A percentile compares a stretch with the other conserved stretches of the same genome.
phyloP scores from a whole-genome alignment of 148 eudicot genomes.

The Euryodendron excelsum region DNA sequence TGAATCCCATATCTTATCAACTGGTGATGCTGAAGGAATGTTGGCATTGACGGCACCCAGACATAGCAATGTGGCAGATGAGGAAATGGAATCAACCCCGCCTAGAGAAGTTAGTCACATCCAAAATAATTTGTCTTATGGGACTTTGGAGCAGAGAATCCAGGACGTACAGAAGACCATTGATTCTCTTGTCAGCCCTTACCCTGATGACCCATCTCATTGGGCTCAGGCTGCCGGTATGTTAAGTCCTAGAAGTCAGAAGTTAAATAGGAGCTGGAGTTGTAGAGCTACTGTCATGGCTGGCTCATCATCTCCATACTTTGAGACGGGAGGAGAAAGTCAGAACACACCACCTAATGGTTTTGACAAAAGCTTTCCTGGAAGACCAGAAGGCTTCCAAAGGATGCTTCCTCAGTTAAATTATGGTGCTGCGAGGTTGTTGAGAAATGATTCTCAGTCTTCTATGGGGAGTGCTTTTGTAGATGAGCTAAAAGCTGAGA shows the following conservation, averaged over 20 bases:
- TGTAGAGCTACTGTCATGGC: slow-evolving; percentile 38
- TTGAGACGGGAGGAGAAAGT: slow-evolving; percentile 36
- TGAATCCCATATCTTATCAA: slow-evolving; percentile 28
- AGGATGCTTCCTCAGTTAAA: slow-evolving; percentile 46
- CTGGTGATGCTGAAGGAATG: slow-evolving; percentile 33
- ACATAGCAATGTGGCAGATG: slow-evolving; percentile 26
- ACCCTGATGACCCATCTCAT: slow-evolving; percentile 39
- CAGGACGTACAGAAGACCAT: slow-evolving; percentile 57
- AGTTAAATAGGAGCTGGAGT: slow-evolving; percentile 47
- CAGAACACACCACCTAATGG: slow-evolving; percentile 76
- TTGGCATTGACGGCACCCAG: slow-evolving; percentile 19
- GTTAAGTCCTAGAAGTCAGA: slow-evolving; percentile 42
- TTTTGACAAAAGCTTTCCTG: slow-evolving; percentile 51
- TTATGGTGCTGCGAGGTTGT: slow-evolving; percentile 51
- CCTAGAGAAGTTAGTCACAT: slow-evolving; percentile 28
- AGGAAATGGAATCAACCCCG: slow-evolving; percentile 20
- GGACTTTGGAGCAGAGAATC: slow-evolving; percentile 48
- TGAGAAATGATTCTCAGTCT: slow-evolving; percentile 67
- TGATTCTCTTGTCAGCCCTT: slow-evolving; percentile 46
- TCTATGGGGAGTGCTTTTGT: slow-evolving; percentile 53
- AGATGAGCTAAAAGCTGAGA: slow-evolving; percentile 48
- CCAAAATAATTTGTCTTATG: slow-evolving; percentile 42
- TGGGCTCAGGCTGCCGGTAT: slow-evolving; percentile 31
- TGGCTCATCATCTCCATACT: slow-evolving; percentile 37
- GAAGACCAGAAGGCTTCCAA: slow-evolving; percentile 59